These are phyloP conservation scores for Neospora caninum DNA, from an alignment of 169 alveolate genomes.

Conservation along the genomic window DNA sequence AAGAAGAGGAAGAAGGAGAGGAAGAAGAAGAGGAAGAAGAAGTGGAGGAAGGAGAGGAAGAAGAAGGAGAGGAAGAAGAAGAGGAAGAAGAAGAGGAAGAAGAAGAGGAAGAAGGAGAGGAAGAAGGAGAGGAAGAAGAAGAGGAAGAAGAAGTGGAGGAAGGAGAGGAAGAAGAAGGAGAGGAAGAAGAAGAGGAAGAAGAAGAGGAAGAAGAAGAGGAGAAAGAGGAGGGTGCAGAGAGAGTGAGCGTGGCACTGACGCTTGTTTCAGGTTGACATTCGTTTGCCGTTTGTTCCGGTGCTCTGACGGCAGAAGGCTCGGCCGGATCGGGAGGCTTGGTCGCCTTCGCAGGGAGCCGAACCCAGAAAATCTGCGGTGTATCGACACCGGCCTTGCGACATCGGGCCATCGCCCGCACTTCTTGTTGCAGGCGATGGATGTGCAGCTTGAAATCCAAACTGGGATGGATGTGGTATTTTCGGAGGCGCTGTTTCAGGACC, in stretches of 20 bases:
- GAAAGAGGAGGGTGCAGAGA: too few species aligned
- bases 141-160: background rate
- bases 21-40: too few species aligned
- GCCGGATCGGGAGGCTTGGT: background rate
- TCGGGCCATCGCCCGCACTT: conserved; percentile 81
- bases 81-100: too few species aligned
- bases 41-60: too few species aligned
- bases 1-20: too few species aligned
- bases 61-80: too few species aligned
- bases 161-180: background rate
- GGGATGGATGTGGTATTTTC: conserved; percentile 80
- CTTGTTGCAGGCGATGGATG: conserved; percentile 80
- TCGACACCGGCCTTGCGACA: conserved; percentile 86
- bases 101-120: background rate
- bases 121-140: background rate
- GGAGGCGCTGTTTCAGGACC: conserved; percentile 84
- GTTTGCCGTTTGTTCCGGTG: too few species aligned
- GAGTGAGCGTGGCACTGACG: too few species aligned
- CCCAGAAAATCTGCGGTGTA: conserved; percentile 82
- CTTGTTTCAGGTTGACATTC: too few species aligned
- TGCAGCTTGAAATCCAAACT: conserved; percentile 82
- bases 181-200: background rate
- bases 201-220: too few species aligned
- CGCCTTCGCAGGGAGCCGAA: conserved; percentile 24
- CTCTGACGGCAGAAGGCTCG: background rate